These are phyloP conservation scores for Cyclostephanos tholiformis DNA, from an alignment of 108 stramenopile species.

Conservation along the genomic window DNA sequence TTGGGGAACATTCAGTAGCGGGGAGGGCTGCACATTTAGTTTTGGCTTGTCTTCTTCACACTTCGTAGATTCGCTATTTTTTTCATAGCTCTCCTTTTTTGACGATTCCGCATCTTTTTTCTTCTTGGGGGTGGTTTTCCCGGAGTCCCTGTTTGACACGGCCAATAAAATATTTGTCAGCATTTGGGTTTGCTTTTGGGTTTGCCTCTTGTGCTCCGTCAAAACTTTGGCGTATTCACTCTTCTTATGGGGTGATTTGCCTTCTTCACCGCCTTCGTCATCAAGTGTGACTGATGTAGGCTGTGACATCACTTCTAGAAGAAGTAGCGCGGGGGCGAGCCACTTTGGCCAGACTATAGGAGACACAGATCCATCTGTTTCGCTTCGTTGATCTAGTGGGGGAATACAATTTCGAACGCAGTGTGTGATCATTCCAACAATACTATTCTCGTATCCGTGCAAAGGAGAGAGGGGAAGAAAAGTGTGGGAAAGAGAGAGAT, in stretches of 20 bases:
- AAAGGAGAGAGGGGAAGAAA: too few relatives aligned
- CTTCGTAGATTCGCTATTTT: conserved; percentile 6
- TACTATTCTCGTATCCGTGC: too few relatives aligned
- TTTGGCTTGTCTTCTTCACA: conserved; percentile 13
- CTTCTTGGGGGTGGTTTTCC: conserved; percentile 25
- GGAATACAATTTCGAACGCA: conserved; percentile 50
- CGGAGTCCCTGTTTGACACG: conserved; percentile 41
- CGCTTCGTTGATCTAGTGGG: conserved; percentile 25
- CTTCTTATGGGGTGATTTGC: conserved; percentile 26
- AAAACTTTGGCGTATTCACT: conserved; percentile 55
- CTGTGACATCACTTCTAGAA: conserved; percentile 79
- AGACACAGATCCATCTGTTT: conserved; percentile 5
- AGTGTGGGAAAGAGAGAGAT: too few relatives aligned
- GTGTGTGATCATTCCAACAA: conserved; percentile 55
- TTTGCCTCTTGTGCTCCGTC: conserved; percentile 53
- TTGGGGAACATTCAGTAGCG: conserved; percentile 56
- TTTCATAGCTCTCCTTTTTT: conserved; percentile 30
- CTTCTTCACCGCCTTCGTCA: conserved; percentile 42
- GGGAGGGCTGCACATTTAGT: conserved; percentile 11
- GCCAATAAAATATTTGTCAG: conserved; percentile 51
- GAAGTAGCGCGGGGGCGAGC: conserved; percentile 55
- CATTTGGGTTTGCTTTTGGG: conserved; percentile 52
- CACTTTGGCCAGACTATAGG: conserved; percentile 65
- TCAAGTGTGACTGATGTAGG: conserved; percentile 65
- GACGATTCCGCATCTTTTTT: conserved; percentile 28